Conservation (phyloP, 1,284 basidiomycete species). For the Ustilago bromivora region DNA sequence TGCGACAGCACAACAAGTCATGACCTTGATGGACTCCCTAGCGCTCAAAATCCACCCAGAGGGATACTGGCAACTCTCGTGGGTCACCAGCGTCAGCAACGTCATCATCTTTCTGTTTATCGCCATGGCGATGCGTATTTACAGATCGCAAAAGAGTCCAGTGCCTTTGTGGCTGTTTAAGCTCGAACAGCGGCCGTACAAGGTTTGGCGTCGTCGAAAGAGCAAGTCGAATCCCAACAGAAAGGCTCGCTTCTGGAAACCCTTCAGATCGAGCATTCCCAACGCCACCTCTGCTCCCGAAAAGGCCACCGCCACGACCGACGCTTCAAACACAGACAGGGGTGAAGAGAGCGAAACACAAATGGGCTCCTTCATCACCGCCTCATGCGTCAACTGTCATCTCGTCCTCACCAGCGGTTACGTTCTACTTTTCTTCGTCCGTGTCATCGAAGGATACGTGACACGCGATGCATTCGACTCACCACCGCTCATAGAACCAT, state of each 20-base stretch:
- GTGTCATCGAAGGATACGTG: conserved; percentile 2
- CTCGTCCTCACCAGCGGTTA: conserved; percentile 23
- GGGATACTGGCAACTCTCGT: conserved; percentile 27
- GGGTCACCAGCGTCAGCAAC: conserved; percentile 23
- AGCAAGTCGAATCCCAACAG: no score
- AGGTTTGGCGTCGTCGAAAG: not conserved
- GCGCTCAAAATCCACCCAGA: conserved; percentile 23
- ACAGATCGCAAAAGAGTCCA: conserved; percentile 17
- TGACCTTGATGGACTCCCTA: conserved; percentile 23
- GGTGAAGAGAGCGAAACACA: conserved; percentile 6
- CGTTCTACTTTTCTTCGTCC: conserved; percentile 16
- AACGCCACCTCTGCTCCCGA: not conserved
- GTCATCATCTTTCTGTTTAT: conserved; percentile 16
- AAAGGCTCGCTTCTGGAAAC: not conserved
- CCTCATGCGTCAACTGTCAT: conserved; percentile 40
- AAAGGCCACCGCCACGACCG: not conserved
- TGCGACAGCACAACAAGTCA: conserved; percentile 18
- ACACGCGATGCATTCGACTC: not conserved
- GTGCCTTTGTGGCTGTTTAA: conserved; percentile 33
- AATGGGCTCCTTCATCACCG: conserved; percentile 29
- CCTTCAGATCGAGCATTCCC: no score
- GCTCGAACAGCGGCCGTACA: conserved; percentile 19
- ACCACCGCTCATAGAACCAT: conserved; percentile 13
- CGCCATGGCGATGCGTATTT: conserved; percentile 19
- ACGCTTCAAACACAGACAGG: not conserved